These are phyloP conservation scores for Boletus semigastroideus DNA, from an alignment of 1,284 basidiomycete genomes.

Conservation along the genomic window DNA sequence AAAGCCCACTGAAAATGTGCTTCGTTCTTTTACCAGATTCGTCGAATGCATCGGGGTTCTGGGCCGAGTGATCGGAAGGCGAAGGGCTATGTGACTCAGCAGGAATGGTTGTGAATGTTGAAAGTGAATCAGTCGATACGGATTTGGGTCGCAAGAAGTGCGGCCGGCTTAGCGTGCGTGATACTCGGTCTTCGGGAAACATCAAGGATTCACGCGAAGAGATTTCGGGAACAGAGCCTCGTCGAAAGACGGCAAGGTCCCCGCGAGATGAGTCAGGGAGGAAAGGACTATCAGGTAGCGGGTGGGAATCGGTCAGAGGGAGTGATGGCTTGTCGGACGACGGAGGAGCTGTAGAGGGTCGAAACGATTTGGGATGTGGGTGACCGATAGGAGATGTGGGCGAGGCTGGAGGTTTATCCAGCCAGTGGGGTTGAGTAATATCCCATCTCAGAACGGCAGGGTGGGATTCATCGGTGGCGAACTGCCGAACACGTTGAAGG, in stretches of 20 bases:
- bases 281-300: neutral
- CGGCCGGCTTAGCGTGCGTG: slow-evolving; percentile 16
- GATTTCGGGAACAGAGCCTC: slow-evolving; percentile 34
- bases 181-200: slow-evolving; percentile 20
- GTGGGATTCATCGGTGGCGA: slow-evolving; percentile 15
- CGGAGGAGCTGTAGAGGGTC: slow-evolving; percentile 15
- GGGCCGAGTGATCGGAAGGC: slow-evolving; percentile 2
- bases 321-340: slow-evolving; percentile 7
- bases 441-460: slow-evolving; percentile 21
- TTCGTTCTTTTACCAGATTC: slow-evolving; percentile 31
- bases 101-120: slow-evolving; percentile 19
- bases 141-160: slow-evolving; percentile 33
- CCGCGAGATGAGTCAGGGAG: slow-evolving; percentile 1
- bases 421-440: slow-evolving; percentile 1
- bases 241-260: slow-evolving; percentile 17
- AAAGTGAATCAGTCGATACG: slow-evolving; percentile 33
- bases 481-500: slow-evolving; percentile 29
- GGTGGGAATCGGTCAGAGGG: neutral
- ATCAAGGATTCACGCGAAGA: slow-evolving; percentile 9
- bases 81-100: slow-evolving; percentile 9
- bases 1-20: slow-evolving; percentile 29
- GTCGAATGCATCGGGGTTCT: slow-evolving; percentile 12
- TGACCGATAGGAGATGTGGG: slow-evolving; percentile 22
- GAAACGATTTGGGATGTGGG: slow-evolving; percentile 8
- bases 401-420: slow-evolving; percentile 12